Base-by-base conservation (phyloP, 768 basidiomycete species). In the Agaricus blazei region DNA sequence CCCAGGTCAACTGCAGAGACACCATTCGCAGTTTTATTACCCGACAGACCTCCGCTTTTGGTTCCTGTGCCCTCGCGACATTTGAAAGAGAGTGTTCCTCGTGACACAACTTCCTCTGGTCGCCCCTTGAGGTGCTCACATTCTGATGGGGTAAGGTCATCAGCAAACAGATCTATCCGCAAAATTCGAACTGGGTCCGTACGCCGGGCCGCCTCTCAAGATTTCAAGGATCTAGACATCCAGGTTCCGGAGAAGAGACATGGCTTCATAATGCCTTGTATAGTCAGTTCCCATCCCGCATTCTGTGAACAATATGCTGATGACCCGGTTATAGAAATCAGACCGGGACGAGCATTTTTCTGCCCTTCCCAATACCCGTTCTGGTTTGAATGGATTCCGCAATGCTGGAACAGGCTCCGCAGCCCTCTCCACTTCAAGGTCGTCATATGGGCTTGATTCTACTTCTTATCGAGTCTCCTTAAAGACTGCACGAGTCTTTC, bases 231-330 rank as follows among this genome's bases (percentile, higher is more conserved):
- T 19, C 9, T 29, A 23, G 40, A 48, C 9, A 15, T 14, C 15
- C 54, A 43, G 27, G 28, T 31, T 15, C 12, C 47, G 14, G 41
- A 48, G 19, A 48, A 48, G 24, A 41, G 47, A 31, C 40, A 48
- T 31, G 47, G 54, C 15, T 55, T 55, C 41, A 41, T 55, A 11
- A 48, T 43, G 47, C 47, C 47, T 48, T 24, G 54, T 24, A 55
- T 55, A 14, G 47, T 55, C 54, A 48, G 46, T 37, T 19, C 23
- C n/a, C 6, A 7, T 48, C 9, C 19, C 19, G 12, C 12, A 41
- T 14, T 28, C 0, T 2, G 9, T 48, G 8, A 6, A 34, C 8
- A 31, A 41, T 48, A 34, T 15, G n/a, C 12, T 31, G n/a, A 36
- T 19, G 3, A 19, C 12, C n/a, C 6, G 28, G 12, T 14, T 41